These are phyloP conservation scores for Mimosa bimucronata DNA, from an alignment of 306 rosid genomes.

Conservation along the genomic window DNA sequence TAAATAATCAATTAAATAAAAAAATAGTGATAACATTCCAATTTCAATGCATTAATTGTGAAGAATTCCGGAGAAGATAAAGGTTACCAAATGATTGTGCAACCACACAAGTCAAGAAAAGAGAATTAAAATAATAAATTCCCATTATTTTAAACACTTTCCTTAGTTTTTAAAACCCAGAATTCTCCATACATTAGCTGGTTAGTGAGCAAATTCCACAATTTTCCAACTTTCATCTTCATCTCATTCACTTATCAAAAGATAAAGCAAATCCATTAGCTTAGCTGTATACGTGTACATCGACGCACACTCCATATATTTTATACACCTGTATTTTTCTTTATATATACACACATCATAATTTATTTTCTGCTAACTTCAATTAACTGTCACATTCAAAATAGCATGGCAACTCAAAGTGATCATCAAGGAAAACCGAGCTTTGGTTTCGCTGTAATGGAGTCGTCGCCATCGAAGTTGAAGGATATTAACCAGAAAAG, in stretches of 20 bases:
- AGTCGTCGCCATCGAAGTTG: not conserved
- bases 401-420: not conserved
- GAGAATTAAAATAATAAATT: slow-evolving; percentile 33
- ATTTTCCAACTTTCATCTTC: slow-evolving; percentile 46
- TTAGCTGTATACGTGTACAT: slow-evolving; percentile 20
- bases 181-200: slow-evolving; percentile 45
- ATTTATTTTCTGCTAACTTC: slow-evolving; percentile 29
- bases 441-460: not conserved
- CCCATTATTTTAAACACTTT: slow-evolving; percentile 1
- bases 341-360: slow-evolving; percentile 3
- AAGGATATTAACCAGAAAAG: not conserved
- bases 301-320: slow-evolving; percentile 15
- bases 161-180: slow-evolving; percentile 18
- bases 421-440: not conserved
- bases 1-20: slow-evolving; percentile 27
- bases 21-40: slow-evolving; percentile 34
- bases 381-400: not conserved
- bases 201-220: slow-evolving; percentile 45
- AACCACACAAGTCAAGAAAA: slow-evolving; percentile 52
- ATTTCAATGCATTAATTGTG: slow-evolving; percentile 21
- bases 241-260: slow-evolving; percentile 1
- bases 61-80: slow-evolving; percentile 42
- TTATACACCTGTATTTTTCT: slow-evolving; percentile 16
- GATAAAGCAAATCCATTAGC: not conserved
- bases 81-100: slow-evolving; percentile 46